A percentile compares a stretch with the other conserved stretches of the same genome.
These are phyloP conservation scores for Lithospermum erythrorhizon DNA, from an alignment of 257 asterid species.

Conservation along the genomic window DNA sequence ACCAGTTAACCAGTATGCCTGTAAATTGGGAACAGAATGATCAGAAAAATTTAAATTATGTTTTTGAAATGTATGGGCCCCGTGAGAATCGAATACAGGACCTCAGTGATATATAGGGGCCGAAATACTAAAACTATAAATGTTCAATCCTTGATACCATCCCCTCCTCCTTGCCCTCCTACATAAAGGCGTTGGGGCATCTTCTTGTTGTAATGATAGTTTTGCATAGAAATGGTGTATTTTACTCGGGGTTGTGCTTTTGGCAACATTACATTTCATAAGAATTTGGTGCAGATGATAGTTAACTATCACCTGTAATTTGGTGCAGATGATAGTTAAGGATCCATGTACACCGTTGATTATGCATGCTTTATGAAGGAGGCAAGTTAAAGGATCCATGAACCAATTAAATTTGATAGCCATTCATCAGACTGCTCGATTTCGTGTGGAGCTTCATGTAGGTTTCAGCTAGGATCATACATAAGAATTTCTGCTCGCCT, in stretches of 20 bases:
- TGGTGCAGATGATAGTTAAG: conserved; percentile 30
- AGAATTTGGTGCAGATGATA: conserved; percentile 25
- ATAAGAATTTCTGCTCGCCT: background rate
- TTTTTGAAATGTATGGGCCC: no score
- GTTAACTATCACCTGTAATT: conserved; percentile 4
- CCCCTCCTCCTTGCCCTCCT: no score
- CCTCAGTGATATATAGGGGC: no score
- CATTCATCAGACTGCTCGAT: background rate
- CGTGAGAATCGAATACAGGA: no score
- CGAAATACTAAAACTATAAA: no score
- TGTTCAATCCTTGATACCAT: no score
- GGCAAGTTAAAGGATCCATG: conserved; percentile 1
- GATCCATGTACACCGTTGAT: conserved; percentile 5
- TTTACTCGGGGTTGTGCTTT: no score
- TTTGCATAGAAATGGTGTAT: no score
- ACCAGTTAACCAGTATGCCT: no score
- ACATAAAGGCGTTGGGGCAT: no score
- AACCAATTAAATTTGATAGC: conserved; percentile 1
- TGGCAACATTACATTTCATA: no score
- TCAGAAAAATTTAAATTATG: background rate
- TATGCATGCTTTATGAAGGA: conserved; percentile 1
- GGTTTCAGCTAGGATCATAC: background rate
- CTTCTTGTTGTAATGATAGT: no score
- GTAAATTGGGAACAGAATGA: background rate
- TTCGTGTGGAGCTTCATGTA: background rate